Base-by-base conservation (phyloP, 768 basidiomycete genomes). In the Pholiota molesta region DNA sequence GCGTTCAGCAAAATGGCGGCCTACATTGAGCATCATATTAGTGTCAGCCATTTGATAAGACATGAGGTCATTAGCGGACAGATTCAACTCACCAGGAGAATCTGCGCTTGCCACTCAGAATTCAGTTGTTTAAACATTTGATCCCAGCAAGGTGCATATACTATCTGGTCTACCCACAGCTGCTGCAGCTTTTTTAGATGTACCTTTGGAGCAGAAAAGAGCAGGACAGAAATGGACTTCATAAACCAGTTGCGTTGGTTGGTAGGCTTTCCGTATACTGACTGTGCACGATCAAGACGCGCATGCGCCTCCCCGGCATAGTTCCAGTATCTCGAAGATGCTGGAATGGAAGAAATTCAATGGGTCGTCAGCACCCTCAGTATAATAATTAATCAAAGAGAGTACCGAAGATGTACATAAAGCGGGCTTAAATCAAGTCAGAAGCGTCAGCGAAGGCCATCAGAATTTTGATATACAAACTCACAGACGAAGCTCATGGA, bases 1-100 rank as follows among this genome's bases (percentile, higher is more conserved):
- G 81, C 83, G 33, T 81, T 83, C n/a, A 88, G 68, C 6, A 88
- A 69, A 2, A 88, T 82, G 1, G 82, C 84, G 3, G 79, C 80
- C 86, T 88, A 53, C 16, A 44, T 40, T 37, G 29, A 37, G 47
- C 44, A 9, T 23, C 3, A 23, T 44, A 16, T 44, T 55, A 17
- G 35, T 13, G 31, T 31, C 31, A n/a, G 7, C 39, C 21, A 49
- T 55, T n/a, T 49, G 14, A 2, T 39, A 16, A 17, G 52, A 28
- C 44, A 28, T 39, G 51, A 45, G 40, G 51, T 13, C 16, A 61
- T 44, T 37, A 33, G 31, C 37, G n/a, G n/a, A n/a, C n/a, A 33
- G 9, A 37, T 37, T 21, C 14, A 31, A 60, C 83, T 56, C 57
- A 87, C 87, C 59, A 81, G 77, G 13, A 85, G 79, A 55, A 79